Conservation (phyloP, 108 stramenopile species). For the Skeletonema costatum region DNA sequence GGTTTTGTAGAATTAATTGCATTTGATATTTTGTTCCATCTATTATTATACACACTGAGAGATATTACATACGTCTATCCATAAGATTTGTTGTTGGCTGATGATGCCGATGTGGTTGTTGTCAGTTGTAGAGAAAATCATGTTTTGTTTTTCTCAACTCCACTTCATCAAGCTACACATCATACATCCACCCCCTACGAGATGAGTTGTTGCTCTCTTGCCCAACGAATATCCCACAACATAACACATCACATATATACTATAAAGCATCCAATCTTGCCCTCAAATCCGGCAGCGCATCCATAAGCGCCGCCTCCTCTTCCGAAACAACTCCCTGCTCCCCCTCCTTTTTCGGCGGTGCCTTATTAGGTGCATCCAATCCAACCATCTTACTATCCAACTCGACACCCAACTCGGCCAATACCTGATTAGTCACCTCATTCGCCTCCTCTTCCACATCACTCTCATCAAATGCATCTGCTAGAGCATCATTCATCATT, state of each 20-base stretch:
- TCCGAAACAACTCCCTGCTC: constrained; percentile 46
- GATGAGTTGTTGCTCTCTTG: neutral
- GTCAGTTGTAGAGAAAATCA: neutral
- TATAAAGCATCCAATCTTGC: constrained; percentile 83
- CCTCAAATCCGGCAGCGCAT: constrained; percentile 73
- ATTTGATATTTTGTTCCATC: neutral
- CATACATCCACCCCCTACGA: too few species aligned
- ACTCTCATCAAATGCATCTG: constrained; percentile 81
- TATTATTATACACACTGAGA: neutral
- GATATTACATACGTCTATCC: neutral
- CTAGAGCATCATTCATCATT: constrained; percentile 85
- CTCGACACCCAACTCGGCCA: constrained; percentile 88
- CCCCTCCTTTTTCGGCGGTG: constrained; percentile 26
- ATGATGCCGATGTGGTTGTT: neutral
- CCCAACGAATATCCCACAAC: neutral
- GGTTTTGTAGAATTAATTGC: neutral
- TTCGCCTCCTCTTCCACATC: constrained; percentile 84
- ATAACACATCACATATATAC: neutral
- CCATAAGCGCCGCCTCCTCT: constrained; percentile 71
- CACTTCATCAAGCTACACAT: neutral
- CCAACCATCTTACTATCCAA: constrained; percentile 81
- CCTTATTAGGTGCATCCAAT: constrained; percentile 64
- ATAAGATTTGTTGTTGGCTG: neutral
- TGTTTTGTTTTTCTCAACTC: too few species aligned
- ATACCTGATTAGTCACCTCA: constrained; percentile 67